Base-by-base conservation (phyloP, 192 early-diverging fungal genomes). In the Coemansia sp. region DNA sequence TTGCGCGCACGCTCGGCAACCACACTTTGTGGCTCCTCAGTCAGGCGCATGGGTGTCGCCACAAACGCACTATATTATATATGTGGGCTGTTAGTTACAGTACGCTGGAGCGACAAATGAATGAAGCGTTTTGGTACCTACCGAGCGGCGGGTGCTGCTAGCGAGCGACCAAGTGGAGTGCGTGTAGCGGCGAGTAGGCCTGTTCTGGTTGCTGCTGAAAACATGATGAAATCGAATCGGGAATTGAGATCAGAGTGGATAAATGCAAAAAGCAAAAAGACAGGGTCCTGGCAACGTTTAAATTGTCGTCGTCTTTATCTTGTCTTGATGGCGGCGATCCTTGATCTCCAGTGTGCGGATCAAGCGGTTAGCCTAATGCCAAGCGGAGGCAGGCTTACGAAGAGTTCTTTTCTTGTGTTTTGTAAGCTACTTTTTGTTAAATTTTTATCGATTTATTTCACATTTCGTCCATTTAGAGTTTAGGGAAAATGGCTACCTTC, bases 1-100 rank as follows among this genome's bases (percentile, higher is more conserved):
- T 79, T 73, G 17, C 62, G 69, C 16, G 81, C 84, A 44, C 79
- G 84, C 71, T 77, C 76, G 6, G 84, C 79, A 8, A 85, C 72
- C 17, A 67, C 72, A 13, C 63, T 48, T 59, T 85, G 84, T 16
- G 70, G 62, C 60, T 74, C 71, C 4, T 75, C 74, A 14, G 45
- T 63, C 46, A 59, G 62, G 11, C 72, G 72, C 59, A 46, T 53
- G 29, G 80, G 64, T 6, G 80, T 77, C n/a, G 75, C 80, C 44
- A 83, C 59, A 68, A 83, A 83, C 7, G 80, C 80, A 59, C 77
- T 79, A 79, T 39, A 46, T 44, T n/a, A 1, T 17, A 42, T 27
- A 29, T 42, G 21, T 8, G 14, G 35, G 11, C 3, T n/a, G 44
- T 45, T 45, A 48, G 46, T 19, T 10, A 21, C 14, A 14, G 3